These are phyloP conservation scores for Phytophthora constricta DNA, from an alignment of 352 stramenopile species.

Conservation along the genomic window DNA sequence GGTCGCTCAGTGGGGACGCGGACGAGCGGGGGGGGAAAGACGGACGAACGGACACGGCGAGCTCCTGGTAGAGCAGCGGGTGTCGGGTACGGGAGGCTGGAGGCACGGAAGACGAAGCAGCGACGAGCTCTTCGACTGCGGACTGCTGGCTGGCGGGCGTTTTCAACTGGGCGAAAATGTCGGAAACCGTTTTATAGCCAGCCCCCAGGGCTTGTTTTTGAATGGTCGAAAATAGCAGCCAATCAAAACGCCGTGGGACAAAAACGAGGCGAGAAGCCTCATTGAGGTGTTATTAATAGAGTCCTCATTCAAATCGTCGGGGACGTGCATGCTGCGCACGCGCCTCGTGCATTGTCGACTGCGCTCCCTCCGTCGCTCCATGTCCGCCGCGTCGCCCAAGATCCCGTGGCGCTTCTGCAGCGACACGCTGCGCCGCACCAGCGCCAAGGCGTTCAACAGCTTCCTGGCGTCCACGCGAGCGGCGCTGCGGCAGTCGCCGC, in stretches of 20 bases:
- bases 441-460: conserved; percentile 28
- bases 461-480: conserved; percentile 27
- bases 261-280: background rate
- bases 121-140: background rate
- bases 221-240: background rate
- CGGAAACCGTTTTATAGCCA: background rate
- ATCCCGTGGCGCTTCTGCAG: conserved; percentile 20
- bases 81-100: background rate
- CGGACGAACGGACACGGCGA: background rate
- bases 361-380: conserved; percentile 9
- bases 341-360: background rate
- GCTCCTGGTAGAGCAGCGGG: background rate
- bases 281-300: background rate
- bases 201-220: background rate
- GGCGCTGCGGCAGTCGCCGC: conserved; percentile 2
- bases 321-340: too few species aligned
- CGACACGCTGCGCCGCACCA: conserved; percentile 7
- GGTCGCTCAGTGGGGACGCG: conserved; percentile 43
- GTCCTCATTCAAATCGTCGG: too few species aligned
- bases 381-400: conserved; percentile 4
- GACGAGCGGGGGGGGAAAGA: conserved; percentile 1
- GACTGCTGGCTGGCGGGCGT: conserved; percentile 4
- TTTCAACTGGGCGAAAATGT: conserved; percentile 6
- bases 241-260: background rate
- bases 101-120: background rate